Conservation (phyloP, 768 basidiomycete species). For the Suillus plorans region DNA sequence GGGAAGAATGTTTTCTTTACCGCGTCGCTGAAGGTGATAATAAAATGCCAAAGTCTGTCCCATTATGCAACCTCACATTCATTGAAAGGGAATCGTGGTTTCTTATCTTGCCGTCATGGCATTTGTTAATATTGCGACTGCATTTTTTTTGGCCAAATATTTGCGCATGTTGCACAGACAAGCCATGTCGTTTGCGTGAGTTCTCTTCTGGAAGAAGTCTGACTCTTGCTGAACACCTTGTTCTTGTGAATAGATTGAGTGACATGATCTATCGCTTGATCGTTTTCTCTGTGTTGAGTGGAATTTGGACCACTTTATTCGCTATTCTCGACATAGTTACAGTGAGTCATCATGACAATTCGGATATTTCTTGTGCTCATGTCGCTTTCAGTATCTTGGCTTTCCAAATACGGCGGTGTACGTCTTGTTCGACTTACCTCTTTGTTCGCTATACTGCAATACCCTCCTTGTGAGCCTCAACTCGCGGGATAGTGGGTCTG, state of each 20-base stretch:
- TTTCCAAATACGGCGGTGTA: conserved; percentile 24
- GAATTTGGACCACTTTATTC: neutral
- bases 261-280: neutral
- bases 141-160: neutral
- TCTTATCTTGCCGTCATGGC: neutral
- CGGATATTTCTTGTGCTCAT: neutral
- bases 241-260: neutral
- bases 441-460: conserved; percentile 34
- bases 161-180: neutral
- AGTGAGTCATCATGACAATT: neutral
- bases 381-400: neutral
- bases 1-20: neutral
- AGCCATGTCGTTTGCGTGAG: conserved; percentile 1
- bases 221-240: neutral
- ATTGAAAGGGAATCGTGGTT: neutral
- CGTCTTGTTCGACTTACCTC: conserved; percentile 28
- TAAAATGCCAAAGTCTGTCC: neutral
- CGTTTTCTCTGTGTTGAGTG: neutral
- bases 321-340: neutral
- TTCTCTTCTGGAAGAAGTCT: neutral
- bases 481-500: conserved; percentile 14
- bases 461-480: conserved; percentile 33
- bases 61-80: neutral
- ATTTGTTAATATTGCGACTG: neutral
- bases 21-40: neutral